Base-by-base conservation (phyloP, 768 basidiomycete species). In the Filobasidium wieringae region DNA sequence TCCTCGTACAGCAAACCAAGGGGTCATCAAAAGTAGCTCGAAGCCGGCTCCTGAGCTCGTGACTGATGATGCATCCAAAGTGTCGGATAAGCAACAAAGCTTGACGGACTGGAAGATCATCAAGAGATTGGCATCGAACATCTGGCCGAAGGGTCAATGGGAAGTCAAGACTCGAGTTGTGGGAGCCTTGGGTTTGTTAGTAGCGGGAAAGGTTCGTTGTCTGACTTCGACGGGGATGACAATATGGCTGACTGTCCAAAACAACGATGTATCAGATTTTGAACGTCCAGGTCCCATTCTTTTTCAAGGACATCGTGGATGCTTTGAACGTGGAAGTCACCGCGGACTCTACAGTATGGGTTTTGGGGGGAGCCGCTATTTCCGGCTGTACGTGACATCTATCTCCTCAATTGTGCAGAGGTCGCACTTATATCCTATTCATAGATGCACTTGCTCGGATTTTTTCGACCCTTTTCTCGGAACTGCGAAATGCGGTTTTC, bases 241-340 rank as follows among this genome's bases (percentile, higher is more conserved):
- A 7, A 31, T 31, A 7, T 32, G 14, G 24, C 49, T 7, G 24
- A 12, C 19, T 19, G 6, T 7, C 34, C 31, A 27, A 22, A 2
- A 45, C 45, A 26, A 11, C 27, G 7, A 30, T n/a, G 17, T 49
- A 14, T 27, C 41, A 91, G 90, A 75, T 95, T 41, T 76, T 96
- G 57, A 99, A 96, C 70, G 95, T 99, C 0, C 93, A 97, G 79
- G 92, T 99, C n/a, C 95, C 95, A 0, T 81, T 88, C 64, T 77
- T 97, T 60, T 99, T 99, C 81, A 97, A 96, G 75, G 74, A 79
- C 27, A 81, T 99, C 40, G 83, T 99, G 53, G 93, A 99, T 70
- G 74, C 87, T 1, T 77, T 99, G 61, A 95, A 96, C 66, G 77
- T 97, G 31, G 83, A 86, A 27, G 78, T 95, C 32, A 81, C 84